phyloP scores from a whole-genome alignment of 1,139 yeast genomes.

The Scheffersomyces insectosa region DNA sequence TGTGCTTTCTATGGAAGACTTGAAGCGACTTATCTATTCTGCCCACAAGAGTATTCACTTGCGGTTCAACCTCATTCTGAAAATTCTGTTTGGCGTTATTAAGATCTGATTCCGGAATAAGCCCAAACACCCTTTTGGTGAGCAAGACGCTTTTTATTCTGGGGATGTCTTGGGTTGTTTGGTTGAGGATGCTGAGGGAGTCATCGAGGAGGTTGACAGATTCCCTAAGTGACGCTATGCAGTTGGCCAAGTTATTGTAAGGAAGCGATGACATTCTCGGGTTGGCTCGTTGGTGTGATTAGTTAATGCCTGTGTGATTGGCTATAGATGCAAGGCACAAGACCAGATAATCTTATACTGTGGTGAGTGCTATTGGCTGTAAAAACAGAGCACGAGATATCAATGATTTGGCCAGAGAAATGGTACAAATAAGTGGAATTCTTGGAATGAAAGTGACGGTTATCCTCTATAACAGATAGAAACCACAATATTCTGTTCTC shows the following conservation, averaged over 20 bases:
- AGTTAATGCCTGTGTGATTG: too few species aligned
- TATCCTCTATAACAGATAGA: too few species aligned
- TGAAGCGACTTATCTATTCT: conserved; percentile 15
- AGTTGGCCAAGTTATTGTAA: conserved; percentile 19
- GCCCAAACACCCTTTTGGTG: conserved; percentile 41
- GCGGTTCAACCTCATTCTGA: conserved; percentile 34
- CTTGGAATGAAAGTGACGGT: too few species aligned
- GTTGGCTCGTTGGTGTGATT: too few species aligned
- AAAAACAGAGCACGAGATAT: too few species aligned
- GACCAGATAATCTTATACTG: too few species aligned
- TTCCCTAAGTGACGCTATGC: conserved; percentile 31
- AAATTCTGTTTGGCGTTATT: conserved; percentile 37
- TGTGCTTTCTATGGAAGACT: conserved; percentile 23
- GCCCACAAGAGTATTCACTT: conserved; percentile 16
- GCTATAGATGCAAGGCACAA: too few species aligned
- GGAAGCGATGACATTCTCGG: background rate
- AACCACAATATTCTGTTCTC: too few species aligned
- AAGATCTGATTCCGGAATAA: conserved; percentile 43
- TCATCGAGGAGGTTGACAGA: conserved; percentile 32
- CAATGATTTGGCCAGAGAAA: too few species aligned
- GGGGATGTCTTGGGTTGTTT: conserved; percentile 35
- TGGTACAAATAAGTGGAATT: too few species aligned
- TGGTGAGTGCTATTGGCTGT: too few species aligned
- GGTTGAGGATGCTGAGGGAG: conserved; percentile 30
- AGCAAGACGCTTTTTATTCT: conserved; percentile 33